phyloP scores from a whole-genome alignment of 2,329 filamentous ascomycete species.

The Botrytis cinerea region DNA sequence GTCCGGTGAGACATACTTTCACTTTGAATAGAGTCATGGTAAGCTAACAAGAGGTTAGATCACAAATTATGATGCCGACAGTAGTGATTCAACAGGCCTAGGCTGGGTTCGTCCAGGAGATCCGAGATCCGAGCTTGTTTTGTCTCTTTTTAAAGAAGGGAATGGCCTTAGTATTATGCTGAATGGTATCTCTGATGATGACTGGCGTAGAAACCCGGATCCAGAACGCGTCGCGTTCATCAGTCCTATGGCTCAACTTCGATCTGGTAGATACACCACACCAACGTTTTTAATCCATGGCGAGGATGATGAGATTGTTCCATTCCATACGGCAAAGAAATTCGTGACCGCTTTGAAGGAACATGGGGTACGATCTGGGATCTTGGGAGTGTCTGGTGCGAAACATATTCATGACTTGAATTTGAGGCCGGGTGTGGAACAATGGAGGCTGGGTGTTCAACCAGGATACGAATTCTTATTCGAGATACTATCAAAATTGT shows the following conservation, averaged over 20 bases:
- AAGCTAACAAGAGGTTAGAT: neutral
- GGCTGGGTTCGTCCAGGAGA: constrained; percentile 17
- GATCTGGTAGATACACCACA: neutral
- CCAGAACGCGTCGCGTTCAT: neutral
- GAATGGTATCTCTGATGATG: constrained; percentile 7
- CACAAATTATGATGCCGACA: constrained; percentile 9
- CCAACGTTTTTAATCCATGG: constrained; percentile 21
- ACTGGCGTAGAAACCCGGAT: neutral
- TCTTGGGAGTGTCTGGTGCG: neutral
- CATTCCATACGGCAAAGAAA: neutral
- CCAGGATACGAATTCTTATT: constrained; percentile 11
- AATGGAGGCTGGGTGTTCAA: constrained; percentile 8
- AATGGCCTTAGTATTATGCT: neutral
- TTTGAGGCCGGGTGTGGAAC: neutral
- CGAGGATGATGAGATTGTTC: neutral
- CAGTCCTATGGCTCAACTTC: constrained; percentile 13
- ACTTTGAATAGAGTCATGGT: neutral
- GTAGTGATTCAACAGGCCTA: neutral
- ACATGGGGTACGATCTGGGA: constrained; percentile 1
- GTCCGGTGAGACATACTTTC: neutral
- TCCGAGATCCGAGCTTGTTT: constrained; percentile 16
- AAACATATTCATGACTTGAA: constrained; percentile 15
- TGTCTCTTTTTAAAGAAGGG: constrained; percentile 13
- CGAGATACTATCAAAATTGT: neutral
- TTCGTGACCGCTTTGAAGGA: neutral